Base-by-base conservation (phyloP, 2,329 filamentous ascomycete species). In the Trichoderma sp. region DNA sequence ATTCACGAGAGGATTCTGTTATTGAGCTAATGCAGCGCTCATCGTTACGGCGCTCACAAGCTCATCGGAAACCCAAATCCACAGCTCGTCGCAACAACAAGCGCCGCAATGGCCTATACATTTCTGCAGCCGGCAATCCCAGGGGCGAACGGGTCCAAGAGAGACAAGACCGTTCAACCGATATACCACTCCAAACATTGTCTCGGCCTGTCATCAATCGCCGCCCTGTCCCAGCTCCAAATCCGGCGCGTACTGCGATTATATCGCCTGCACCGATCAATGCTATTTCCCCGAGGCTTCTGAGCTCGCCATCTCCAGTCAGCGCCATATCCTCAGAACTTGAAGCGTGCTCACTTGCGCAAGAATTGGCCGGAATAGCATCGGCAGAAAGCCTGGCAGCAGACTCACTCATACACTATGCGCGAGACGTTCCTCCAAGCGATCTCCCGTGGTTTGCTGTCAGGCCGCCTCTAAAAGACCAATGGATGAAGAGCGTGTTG, bases 351-450 rank as follows among this genome's bases (percentile, higher is more conserved):
- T 68, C 52, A 6, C 56, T 37, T n/a, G 43, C 52, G 14, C 58
- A 59, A 60, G 80, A 83, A 66, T 74, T 83, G 3, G 79, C 81
- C 1, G 72, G 72, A 10, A 77, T 76, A 1, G 74, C 76, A 2
- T 73, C 74, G 0, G 72, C 73, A 5, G 34, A 37, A 26, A 60
- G 18, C 24, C 56, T 51, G 14, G 51, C 58, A 37, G 54, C 64
- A 30, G 64, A 66, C 26, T 10, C 32, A 5, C 64, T 49, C 21
- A 51, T 66, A 68, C 66, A 68, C 21, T 28, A 43, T 26, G 34
- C 56, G 6, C 58, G 49, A 34, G 58, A 68, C 14, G 37, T 68
- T 5, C 66, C 66, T 1, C 56, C 58, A 1, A 63, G 34, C 37
- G 66, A 69, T n/a, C 39, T 56, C 16, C 59, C 61, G 2, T 52